These are phyloP conservation scores for Wickerhamia fluorescens DNA, from an alignment of 805 yeast genomes.

Conservation along the genomic window DNA sequence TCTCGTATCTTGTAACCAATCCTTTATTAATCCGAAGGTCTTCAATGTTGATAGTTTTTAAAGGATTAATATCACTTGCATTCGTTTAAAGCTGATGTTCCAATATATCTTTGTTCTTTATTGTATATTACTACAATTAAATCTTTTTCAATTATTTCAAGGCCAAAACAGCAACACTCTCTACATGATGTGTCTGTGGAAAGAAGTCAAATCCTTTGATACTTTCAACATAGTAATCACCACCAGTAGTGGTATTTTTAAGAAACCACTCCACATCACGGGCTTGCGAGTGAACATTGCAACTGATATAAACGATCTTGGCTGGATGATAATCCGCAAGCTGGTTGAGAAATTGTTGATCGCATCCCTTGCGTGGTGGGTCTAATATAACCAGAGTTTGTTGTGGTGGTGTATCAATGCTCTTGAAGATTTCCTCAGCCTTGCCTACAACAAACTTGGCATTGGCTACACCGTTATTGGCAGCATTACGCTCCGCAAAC, in stretches of 20 bases:
- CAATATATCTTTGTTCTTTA: too few relatives aligned
- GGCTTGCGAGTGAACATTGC: conserved; percentile 97
- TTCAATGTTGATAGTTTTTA: too few relatives aligned
- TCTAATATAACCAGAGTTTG: conserved; percentile 87
- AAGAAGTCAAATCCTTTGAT: conserved; percentile 94
- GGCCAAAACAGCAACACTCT: conserved; percentile 69
- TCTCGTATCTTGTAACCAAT: too few relatives aligned
- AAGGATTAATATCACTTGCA: too few relatives aligned
- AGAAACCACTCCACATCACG: conserved; percentile 84
- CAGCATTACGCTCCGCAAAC: conserved; percentile 80
- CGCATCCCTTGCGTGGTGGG: conserved; percentile 98
- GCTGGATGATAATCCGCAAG: conserved; percentile 77
- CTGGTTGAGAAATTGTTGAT: conserved; percentile 78
- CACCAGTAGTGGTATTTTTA: conserved; percentile 55
- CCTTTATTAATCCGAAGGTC: too few relatives aligned
- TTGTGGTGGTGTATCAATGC: conserved; percentile 65
- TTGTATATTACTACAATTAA: too few relatives aligned
- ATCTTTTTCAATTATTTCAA: too few relatives aligned
- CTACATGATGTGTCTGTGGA: conserved; percentile 92
- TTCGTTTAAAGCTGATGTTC: too few relatives aligned
- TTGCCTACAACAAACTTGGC: conserved; percentile 85
- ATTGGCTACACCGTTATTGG: conserved; percentile 64
- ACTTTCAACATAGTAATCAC: conserved; percentile 64
- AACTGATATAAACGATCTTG: conserved; percentile 86
- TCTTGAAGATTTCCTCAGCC: conserved; percentile 82